These are phyloP conservation scores for Wallemia mellicola DNA, from an alignment of 1,284 basidiomycete species.

Conservation along the genomic window DNA sequence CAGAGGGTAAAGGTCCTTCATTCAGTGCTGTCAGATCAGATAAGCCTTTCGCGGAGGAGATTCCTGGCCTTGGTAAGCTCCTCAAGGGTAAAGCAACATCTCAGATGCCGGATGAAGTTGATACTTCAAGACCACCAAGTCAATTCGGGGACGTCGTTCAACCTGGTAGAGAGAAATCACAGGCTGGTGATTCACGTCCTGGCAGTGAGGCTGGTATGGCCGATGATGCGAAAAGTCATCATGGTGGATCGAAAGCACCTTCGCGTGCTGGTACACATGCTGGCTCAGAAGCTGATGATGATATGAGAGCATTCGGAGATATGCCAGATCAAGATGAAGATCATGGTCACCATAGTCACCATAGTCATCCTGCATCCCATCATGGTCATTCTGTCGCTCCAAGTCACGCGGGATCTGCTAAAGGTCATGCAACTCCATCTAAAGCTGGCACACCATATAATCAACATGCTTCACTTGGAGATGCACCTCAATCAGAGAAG, in stretches of 20 bases:
- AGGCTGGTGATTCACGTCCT: neutral
- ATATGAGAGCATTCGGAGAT: no score
- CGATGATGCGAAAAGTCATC: neutral
- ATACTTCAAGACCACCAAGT: neutral
- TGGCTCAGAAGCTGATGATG: neutral
- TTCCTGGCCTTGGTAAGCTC: neutral
- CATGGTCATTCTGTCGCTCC: no score
- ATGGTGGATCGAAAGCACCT: neutral
- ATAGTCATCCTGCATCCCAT: neutral
- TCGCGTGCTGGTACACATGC: neutral
- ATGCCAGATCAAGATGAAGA: no score
- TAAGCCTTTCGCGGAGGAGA: neutral
- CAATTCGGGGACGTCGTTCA: neutral
- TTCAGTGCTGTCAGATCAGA: neutral
- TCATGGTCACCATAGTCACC: no score
- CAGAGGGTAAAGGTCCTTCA: neutral
- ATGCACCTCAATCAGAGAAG: neutral
- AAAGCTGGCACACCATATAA: neutral
- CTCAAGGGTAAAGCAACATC: neutral
- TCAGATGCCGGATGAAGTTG: neutral
- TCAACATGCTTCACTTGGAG: neutral
- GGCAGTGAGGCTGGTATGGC: neutral
- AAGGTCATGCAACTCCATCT: neutral
- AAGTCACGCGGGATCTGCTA: neutral
- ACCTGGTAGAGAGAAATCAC: neutral